Percentiles rank a stretch among this genome's conserved stretches.
Conservation (phyloP, 345 rosid genomes). For the Murraya paniculata region DNA sequence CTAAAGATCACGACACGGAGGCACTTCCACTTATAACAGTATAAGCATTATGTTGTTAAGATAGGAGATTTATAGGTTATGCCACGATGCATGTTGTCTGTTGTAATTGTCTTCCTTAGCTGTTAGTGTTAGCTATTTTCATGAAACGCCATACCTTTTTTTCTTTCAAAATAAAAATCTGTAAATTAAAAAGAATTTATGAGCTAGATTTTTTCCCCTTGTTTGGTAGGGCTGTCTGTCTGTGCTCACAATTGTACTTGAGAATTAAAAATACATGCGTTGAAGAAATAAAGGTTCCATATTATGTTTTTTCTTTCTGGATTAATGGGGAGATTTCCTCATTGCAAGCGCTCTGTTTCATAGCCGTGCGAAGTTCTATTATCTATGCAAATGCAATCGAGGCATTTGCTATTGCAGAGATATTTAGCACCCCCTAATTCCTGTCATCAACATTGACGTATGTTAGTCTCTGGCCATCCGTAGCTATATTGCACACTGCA, state of each 20-base stretch:
- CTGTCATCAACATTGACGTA: background rate
- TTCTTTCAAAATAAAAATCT: background rate
- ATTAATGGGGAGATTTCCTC: background rate
- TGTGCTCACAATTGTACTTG: background rate
- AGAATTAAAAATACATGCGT: background rate
- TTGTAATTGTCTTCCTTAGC: background rate
- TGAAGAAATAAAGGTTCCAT: background rate
- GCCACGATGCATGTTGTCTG: background rate
- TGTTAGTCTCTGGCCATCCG: background rate
- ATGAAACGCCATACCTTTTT: background rate
- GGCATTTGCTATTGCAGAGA: background rate
- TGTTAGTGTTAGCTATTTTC: background rate
- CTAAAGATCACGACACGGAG: slow-evolving; percentile 23
- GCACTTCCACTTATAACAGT: slow-evolving; percentile 32
- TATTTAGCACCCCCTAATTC: background rate
- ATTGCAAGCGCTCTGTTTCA: background rate
- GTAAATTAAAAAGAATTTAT: background rate
- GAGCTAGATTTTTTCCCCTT: background rate
- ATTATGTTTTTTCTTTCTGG: background rate
- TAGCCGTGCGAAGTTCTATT: background rate
- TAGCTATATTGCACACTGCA: background rate
- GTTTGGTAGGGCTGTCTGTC: background rate
- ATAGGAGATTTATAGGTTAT: background rate
- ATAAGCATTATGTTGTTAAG: background rate
- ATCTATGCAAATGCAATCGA: background rate